Evolutionary conservation across 2,329 filamentous ascomycete species (phyloP), one percentile per base, ranked within the genome.

Genomic region (Aspergillus sp.): DNA sequence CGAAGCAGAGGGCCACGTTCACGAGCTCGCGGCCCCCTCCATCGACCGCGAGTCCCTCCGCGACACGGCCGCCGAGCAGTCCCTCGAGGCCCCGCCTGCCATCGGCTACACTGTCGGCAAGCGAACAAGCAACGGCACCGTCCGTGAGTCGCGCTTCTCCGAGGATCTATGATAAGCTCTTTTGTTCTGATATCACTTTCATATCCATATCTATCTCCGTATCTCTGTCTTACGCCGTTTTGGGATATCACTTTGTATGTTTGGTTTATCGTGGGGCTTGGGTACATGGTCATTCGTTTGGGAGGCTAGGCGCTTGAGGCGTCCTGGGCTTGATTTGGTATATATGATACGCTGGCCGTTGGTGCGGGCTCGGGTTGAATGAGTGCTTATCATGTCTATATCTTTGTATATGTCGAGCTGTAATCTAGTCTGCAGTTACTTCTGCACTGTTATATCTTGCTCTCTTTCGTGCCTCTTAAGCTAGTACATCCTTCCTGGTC

Each of bases 71-170:
- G 43, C 59, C 9, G 74, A 74, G 9, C 74, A 74, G 17, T 69
- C 71, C 9, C 64, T 77, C 28, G 68, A 69, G 48, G 67, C 63
- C 2, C 75, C 76, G 5, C 73, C 73, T 6, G 11, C 49, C 13
- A 47, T 59, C 22, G 43, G 28, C 7, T 41, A 54, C 15, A 57
- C 58, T n/a, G 59, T 69, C 50, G 63, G 61, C n/a, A 72, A 73
- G 38, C 66, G 60, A 56, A 17, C 53, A 15, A 72, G 69, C 46
- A 59, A 68, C 48, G 71, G 69, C 57, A 65, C 71, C 15, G 68
- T 64, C 13, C 70, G 76, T 6, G 75, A 75, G 49, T 77, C 75
- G 2, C 67, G 73, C 52, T 78, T 78, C 59, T 77, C 74, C 1
- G 76, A 78, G 48, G 74, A 76, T 65, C 57, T 78, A 56, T 77